Base-by-base conservation (phyloP, 2,329 filamentous ascomycete species). In the Diaporthe aspalathi region DNA sequence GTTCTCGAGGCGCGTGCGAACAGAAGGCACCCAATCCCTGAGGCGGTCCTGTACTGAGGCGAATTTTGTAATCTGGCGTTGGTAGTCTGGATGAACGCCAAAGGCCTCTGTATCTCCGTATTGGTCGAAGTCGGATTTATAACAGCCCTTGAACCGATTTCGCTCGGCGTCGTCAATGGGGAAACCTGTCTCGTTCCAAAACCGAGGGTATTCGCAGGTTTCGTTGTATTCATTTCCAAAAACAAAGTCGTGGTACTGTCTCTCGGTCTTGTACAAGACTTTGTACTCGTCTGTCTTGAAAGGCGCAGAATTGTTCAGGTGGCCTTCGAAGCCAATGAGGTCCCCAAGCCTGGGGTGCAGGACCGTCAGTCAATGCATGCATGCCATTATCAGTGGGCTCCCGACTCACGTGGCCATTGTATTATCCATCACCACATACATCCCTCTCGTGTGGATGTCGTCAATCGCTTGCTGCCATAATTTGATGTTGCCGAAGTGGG, bases 41-140 rank as follows among this genome's bases (percentile, higher is more conserved):
- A 92, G 82, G 76, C 90, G 89, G 78, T 92, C 90, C 78, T 92
- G 90, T 1, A 91, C 89, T 53, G 87, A 90, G 60, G 89, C 89
- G 78, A 92, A 92, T 74, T 91, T 91, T 22, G 89, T 86, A 43
- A 92, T 82, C 77, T 91, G 88, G 76, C 88, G 87, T 75, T 90
- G 82, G 87, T 88, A 91, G 76, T 91, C 88, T 0, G 89, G 87
- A 72, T 86, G 90, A 17, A 89, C 85, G 74, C 89, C 90, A 74
- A 91, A 91, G 50, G 89, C 89, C 77, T 89, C 88, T 29, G 87
- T 87, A 74, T 91, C 89, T 68, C 90, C 89, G 74, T 89, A 91
- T 78, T 81, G 87, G 75, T 91, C 88, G 74, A 91, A 91, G 53
- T 92, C 89, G 72, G 88, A 89, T 77, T 90, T 80, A 75, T 87